Base-by-base conservation (phyloP, 2,329 filamentous ascomycete genomes). In the Balansia obtecta region DNA sequence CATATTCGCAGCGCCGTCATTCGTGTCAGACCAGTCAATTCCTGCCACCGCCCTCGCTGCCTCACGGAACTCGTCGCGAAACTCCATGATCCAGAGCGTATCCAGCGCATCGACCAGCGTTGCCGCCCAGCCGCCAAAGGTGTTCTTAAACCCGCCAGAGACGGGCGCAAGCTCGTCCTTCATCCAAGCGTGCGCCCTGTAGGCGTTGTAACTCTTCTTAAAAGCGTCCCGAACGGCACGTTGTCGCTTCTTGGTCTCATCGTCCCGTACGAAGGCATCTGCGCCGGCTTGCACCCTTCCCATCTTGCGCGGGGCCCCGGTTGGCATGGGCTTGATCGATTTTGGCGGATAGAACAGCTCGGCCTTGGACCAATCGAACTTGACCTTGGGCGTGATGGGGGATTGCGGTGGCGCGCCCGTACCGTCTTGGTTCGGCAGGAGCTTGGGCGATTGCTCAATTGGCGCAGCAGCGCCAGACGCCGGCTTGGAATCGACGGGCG, bases 11-110 rank as follows among this genome's bases (percentile, higher is more conserved):
- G 72, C 70, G 2, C 62, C 60, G 1, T 60, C 60, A 1, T 54
- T 56, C 0, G 72, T 75, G 0, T 68, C 69, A 0, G 70, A 74
- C 64, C 77, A 82, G 58, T 80, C 71, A 42, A 83, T 57, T 6
- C 65, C 59, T 13, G 64, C 66, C 6, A 75, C 68, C 1, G 75
- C 76, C 30, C 66, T 64, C 2, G 75, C 70, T 5, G 80, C 79
- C 16, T 72, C 62, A 44, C 70, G 65, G 55, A 81, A 83, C 18
- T 84, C 80, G 1, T 74, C 66, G 33, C 72, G 64, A 20, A 83
- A 61, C 11, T 65, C 78, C 79, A 83, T 81, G 45, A 84, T 82
- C 71, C 74, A 77, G 2, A 84, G 70, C 0, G 79, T 80, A 52
- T 83, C 79, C 42, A 84, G 65, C 0, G 72, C 67, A 58, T 84